Evolutionary conservation across 2,329 filamentous ascomycete species (phyloP).

Genomic region (Botryotinia globosa): DNA sequence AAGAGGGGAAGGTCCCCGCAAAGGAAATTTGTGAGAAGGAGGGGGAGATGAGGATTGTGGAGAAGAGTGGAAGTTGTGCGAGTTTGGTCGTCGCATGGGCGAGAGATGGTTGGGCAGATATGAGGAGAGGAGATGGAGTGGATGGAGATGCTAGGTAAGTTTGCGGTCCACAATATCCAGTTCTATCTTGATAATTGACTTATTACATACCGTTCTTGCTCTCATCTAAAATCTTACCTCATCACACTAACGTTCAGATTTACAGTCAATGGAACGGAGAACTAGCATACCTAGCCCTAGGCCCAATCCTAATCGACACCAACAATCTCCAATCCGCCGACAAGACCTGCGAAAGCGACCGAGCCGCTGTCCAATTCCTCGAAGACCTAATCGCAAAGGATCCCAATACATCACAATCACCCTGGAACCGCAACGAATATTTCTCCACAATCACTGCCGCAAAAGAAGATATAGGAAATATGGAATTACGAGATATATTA

Average conservation of each 20-base stretch:
- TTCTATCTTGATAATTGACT: not conserved
- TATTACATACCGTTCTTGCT: not conserved
- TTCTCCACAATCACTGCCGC: conserved; percentile 59
- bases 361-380: conserved; percentile 55
- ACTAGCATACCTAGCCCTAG: conserved; percentile 65
- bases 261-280: conserved; percentile 47
- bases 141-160: not conserved
- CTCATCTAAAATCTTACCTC: not conserved
- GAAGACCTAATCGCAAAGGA: conserved; percentile 44
- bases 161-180: no score
- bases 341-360: conserved; percentile 65
- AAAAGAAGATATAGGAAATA: conserved; percentile 62
- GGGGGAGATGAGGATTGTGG: conserved; percentile 57
- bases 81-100: conserved; percentile 65
- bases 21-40: conserved; percentile 45
- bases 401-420: conserved; percentile 16
- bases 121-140: conserved; percentile 42
- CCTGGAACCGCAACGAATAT: conserved; percentile 54
- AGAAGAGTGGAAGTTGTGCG: conserved; percentile 68
- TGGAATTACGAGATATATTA: conserved; percentile 65
- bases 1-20: conserved; percentile 56
- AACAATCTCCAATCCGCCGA: conserved; percentile 57
- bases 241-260: not conserved
- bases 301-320: conserved; percentile 72
- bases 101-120: conserved; percentile 54